phyloP scores from a whole-genome alignment of 805 yeast genomes.

The Candida wancherniae region DNA sequence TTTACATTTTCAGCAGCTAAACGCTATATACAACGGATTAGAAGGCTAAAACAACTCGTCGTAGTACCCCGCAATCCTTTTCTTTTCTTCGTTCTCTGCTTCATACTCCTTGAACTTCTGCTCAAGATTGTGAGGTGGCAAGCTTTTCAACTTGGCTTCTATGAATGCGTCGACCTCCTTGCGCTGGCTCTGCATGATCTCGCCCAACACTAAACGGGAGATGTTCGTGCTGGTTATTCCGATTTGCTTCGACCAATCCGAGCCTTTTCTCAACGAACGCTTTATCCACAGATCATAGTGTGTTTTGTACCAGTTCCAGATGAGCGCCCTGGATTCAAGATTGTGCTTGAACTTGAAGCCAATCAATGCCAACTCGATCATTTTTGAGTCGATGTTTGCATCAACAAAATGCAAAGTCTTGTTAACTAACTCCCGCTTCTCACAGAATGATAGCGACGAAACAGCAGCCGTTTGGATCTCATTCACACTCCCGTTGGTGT shows the following conservation, averaged over 20 bases:
- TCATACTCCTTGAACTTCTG: conserved; percentile 20
- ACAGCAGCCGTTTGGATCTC: conserved; percentile 55
- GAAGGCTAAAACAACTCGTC: no score
- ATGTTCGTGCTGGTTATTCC: conserved; percentile 41
- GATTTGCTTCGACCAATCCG: conserved; percentile 44
- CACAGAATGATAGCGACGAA: conserved; percentile 48
- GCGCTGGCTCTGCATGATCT: conserved; percentile 30
- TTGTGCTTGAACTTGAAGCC: conserved; percentile 44
- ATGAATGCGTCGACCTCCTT: conserved; percentile 31
- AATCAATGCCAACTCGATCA: conserved; percentile 54
- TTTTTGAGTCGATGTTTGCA: conserved; percentile 50
- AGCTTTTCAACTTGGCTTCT: conserved; percentile 21
- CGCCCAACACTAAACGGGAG: conserved; percentile 36
- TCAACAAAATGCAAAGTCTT: conserved; percentile 55
- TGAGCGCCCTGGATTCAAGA: conserved; percentile 23
- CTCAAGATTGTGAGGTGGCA: conserved; percentile 38
- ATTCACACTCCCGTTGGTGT: conserved; percentile 27
- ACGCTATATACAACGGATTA: no score
- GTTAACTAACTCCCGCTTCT: conserved; percentile 41
- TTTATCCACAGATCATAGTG: conserved; percentile 50
- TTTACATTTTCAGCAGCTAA: no score
- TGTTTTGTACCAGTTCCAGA: conserved; percentile 56
- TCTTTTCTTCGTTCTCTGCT: conserved; percentile 20
- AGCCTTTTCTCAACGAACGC: conserved; percentile 43
- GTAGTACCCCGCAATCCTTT: conserved; percentile 13